Base-by-base conservation (phyloP, 306 rosid species). In the Lotus japonicus region DNA sequence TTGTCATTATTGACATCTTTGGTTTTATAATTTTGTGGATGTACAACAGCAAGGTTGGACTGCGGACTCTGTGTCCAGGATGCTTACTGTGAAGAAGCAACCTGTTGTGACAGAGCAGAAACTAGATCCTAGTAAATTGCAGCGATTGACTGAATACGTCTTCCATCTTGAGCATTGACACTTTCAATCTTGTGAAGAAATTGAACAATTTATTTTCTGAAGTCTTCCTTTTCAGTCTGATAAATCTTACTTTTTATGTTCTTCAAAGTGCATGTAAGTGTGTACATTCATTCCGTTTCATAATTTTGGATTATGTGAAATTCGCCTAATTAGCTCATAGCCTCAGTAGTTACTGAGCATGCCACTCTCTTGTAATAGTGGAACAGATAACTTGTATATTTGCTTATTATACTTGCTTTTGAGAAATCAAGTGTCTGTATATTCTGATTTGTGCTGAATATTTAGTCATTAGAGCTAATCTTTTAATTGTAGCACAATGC, bases 131-230 rank as follows among this genome's bases (percentile, higher is more conserved):
- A 67, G 89, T 55, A 90, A 87, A 84, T 79, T 90, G 85, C 97
- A 95, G 86, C 85, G 84, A 55, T 78, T 95, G 84, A 95, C 95
- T 3, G 99, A 95, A 84, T 90, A 88, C 55, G 95, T 90, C 33
- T 95, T 87, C 83, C 96, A 88, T 71, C 87, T 88, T 0, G 96
- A 90, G 89, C 99, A 95, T 70, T 85, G 77, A 81, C 65, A 67
- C 68, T 53, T 70, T n/a, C n/a, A 9, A 58, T 44, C 18, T 10
- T 14, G 52, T 23, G 26, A 68, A 71, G 73, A 71, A 63, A 43
- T 56, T 39, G 49, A 21, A 38, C 45, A n/a, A 59, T 44, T 52
- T 36, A 33, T 51, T 28, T 60, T 44, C 23, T 18, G 18, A 54
- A 18, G 17, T n/a, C 54, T 16, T 31, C 23, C 13, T 52, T 36